Percentiles rank a stretch among this genome's conserved stretches.
These are phyloP conservation scores for Tuber melanosporum DNA, from an alignment of 495 filamentous ascomycete species.

Conservation along the genomic window DNA sequence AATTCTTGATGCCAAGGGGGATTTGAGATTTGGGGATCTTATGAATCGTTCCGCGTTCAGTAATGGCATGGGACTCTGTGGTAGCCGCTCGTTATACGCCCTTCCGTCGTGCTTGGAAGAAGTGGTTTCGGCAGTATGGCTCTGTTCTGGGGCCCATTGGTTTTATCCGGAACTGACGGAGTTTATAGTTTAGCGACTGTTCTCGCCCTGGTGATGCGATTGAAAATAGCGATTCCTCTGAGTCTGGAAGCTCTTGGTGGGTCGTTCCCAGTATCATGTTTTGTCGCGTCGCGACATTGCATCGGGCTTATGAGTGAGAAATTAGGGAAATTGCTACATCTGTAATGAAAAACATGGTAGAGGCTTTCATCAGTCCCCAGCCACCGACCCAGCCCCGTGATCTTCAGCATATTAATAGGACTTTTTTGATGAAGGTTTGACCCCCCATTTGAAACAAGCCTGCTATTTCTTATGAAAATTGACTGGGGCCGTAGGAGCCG, in stretches of 20 bases:
- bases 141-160: background rate
- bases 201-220: constrained; percentile 19
- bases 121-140: constrained; percentile 38
- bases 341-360: constrained; percentile 34
- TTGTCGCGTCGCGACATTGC: constrained; percentile 5
- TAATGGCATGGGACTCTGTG: constrained; percentile 47
- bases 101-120: constrained; percentile 50
- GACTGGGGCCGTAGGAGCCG: constrained; percentile 24
- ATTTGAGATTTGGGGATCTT: constrained; percentile 42
- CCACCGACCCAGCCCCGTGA: constrained; percentile 29
- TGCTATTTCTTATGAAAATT: constrained; percentile 14
- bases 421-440: constrained; percentile 32
- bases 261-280: constrained; percentile 4
- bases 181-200: constrained; percentile 30
- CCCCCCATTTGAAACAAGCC: background rate
- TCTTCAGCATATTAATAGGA: constrained; percentile 30
- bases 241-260: constrained; percentile 34
- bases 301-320: constrained; percentile 14
- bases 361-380: constrained; percentile 37
- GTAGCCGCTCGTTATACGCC: constrained; percentile 48
- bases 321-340: constrained; percentile 36
- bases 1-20: constrained; percentile 47
- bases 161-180: background rate
- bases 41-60: constrained; percentile 47
- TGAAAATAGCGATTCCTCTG: constrained; percentile 10